These are phyloP conservation scores for Deuterostichococcus epilithicus DNA, from an alignment of 139 green algal genomes.

Conservation along the genomic window DNA sequence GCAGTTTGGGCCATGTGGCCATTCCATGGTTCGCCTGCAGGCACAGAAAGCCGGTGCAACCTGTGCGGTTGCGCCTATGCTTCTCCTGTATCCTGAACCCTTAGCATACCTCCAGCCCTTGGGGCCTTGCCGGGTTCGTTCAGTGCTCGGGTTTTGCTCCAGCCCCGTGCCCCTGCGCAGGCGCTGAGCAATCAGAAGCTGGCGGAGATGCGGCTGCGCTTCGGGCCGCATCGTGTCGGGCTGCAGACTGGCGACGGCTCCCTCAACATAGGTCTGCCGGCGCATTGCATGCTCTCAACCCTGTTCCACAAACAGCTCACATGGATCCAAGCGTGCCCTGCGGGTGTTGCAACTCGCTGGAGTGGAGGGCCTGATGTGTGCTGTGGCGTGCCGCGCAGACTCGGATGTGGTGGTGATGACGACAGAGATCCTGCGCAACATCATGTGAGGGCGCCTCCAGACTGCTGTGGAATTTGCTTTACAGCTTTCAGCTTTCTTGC, in stretches of 20 bases:
- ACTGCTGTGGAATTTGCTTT: background rate
- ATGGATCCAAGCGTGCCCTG: too few species aligned
- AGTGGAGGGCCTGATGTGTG: background rate
- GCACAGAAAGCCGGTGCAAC: too few species aligned
- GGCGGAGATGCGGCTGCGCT: constrained; percentile 70
- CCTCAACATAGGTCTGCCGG: constrained; percentile 78
- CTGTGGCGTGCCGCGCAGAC: background rate
- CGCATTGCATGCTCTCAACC: constrained; percentile 37
- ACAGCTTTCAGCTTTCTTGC: background rate
- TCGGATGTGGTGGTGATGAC: constrained; percentile 87
- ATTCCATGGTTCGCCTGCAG: too few species aligned
- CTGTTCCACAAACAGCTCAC: too few species aligned
- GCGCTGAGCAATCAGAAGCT: constrained; percentile 93
- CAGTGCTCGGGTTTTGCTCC: too few species aligned
- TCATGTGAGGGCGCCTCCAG: constrained; percentile 76
- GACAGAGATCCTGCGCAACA: constrained; percentile 98
- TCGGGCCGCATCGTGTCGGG: constrained; percentile 64
- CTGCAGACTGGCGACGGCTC: constrained; percentile 89
- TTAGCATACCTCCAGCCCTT: too few species aligned
- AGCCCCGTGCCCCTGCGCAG: too few species aligned
- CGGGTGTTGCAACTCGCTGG: background rate
- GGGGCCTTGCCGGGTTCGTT: too few species aligned
- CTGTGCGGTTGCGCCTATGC: too few species aligned
- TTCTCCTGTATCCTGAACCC: too few species aligned
- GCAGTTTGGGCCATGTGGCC: too few species aligned